A percentile compares a stretch with the other conserved stretches of the same genome.
These are phyloP conservation scores for Candolleomyces efflorescens DNA, from an alignment of 768 basidiomycete genomes.

Conservation along the genomic window DNA sequence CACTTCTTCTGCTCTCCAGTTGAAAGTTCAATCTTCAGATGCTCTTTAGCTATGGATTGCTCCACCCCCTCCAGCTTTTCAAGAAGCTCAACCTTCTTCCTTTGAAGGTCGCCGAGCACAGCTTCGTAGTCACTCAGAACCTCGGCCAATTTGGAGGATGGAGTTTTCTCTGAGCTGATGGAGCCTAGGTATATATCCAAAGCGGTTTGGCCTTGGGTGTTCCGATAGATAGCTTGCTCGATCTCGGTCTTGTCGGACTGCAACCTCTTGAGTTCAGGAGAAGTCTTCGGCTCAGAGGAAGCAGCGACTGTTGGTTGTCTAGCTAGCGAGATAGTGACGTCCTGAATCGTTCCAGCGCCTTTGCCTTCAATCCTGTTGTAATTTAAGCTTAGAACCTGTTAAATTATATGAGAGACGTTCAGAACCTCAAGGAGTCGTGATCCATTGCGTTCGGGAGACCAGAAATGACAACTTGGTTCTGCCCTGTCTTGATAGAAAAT, in stretches of 20 bases:
- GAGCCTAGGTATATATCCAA: constrained; percentile 31
- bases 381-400: neutral
- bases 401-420: neutral
- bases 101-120: constrained; percentile 24
- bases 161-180: constrained; percentile 25
- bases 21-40: neutral
- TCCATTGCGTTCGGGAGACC: constrained; percentile 34
- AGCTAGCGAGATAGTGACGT: constrained; percentile 29
- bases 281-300: constrained; percentile 11
- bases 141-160: constrained; percentile 18
- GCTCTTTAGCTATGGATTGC: constrained; percentile 20
- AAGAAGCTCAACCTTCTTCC: constrained; percentile 20
- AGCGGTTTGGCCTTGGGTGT: constrained; percentile 19
- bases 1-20: constrained; percentile 9
- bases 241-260: constrained; percentile 17
- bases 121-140: constrained; percentile 28
- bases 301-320: constrained; percentile 11
- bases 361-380: constrained; percentile 36
- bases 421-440: constrained; percentile 33
- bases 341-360: constrained; percentile 41
- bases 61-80: constrained; percentile 20
- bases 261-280: constrained; percentile 22
- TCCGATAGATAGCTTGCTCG: constrained; percentile 25
- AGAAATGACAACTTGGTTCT: constrained; percentile 33
- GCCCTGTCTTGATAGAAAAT: constrained; percentile 30